phyloP scores from a whole-genome alignment of 129 eudicot species.

The Pittosporum tobira region DNA sequence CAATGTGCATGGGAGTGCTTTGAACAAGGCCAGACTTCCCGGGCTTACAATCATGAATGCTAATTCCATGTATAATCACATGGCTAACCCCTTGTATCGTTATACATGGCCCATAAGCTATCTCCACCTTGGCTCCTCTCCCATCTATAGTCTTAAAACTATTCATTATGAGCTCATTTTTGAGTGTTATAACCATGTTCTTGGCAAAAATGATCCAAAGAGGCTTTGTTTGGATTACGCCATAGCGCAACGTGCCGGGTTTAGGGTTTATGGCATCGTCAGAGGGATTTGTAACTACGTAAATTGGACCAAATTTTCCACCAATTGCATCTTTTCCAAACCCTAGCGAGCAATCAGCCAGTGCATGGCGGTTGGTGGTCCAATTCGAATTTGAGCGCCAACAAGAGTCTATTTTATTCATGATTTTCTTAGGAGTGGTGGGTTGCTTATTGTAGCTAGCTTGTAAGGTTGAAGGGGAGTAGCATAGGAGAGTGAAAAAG shows the following conservation, averaged over 20 bases:
- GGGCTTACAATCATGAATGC: slow-evolving; percentile 61
- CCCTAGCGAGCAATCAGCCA: slow-evolving; percentile 53
- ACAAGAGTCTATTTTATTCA: slow-evolving; percentile 51
- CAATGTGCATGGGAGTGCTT: slow-evolving; percentile 33
- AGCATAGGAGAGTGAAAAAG: slow-evolving; percentile 20
- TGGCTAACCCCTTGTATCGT: slow-evolving; percentile 46
- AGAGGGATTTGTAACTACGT: slow-evolving; percentile 49
- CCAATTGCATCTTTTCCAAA: slow-evolving; percentile 45
- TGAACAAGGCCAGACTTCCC: slow-evolving; percentile 48
- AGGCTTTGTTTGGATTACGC: slow-evolving; percentile 45
- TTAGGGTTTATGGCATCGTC: slow-evolving; percentile 63
- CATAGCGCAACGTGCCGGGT: slow-evolving; percentile 61
- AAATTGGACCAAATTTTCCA: slow-evolving; percentile 44
- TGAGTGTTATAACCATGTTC: slow-evolving; percentile 58
- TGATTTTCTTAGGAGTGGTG: slow-evolving; percentile 14
- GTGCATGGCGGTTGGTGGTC: slow-evolving; percentile 38
- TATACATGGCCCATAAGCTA: slow-evolving; percentile 62
- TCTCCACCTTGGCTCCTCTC: slow-evolving; percentile 60
- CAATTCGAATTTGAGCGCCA: slow-evolving; percentile 45
- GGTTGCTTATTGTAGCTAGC: slow-evolving; percentile 21
- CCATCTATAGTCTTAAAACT: slow-evolving; percentile 79
- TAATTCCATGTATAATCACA: slow-evolving; percentile 60
- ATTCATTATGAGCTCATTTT: slow-evolving; percentile 52
- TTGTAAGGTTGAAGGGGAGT: slow-evolving; percentile 22
- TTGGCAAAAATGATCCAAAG: slow-evolving; percentile 59